Conservation (phyloP, 2,329 filamentous ascomycete genomes). For the Fusarium buharicum region DNA sequence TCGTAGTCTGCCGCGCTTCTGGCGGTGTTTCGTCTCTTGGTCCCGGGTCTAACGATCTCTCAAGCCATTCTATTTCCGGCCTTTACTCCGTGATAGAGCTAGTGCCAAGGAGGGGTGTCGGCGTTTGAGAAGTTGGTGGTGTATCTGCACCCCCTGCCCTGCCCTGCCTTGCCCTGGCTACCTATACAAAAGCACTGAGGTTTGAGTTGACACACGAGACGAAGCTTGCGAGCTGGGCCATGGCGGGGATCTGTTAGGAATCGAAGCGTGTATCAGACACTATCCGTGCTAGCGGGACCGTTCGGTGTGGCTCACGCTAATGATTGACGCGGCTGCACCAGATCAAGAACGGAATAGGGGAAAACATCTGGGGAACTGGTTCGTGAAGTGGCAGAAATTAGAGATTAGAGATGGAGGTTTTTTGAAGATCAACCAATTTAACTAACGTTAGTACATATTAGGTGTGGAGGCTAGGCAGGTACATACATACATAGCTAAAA, state of each 20-base stretch:
- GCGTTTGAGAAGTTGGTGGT: conserved; percentile 40
- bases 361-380: conserved; percentile 33
- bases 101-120: conserved; percentile 14
- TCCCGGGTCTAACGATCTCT: conserved; percentile 28
- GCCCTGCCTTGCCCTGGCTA: no score
- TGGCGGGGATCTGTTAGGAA: conserved; percentile 40
- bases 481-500: no score
- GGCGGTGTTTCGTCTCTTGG: conserved; percentile 38
- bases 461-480: not conserved
- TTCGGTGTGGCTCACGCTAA: conserved; percentile 18
- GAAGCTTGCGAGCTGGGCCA: conserved; percentile 40
- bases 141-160: conserved; percentile 24
- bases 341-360: conserved; percentile 19
- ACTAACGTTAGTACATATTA: not conserved
- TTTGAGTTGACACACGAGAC: conserved; percentile 40
- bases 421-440: conserved; percentile 14
- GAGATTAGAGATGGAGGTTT: conserved; percentile 26
- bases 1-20: conserved; percentile 37
- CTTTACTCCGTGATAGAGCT: conserved; percentile 21
- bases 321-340: conserved; percentile 25
- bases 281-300: conserved; percentile 31
- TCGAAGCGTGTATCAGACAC: conserved; percentile 41
- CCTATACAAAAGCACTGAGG: conserved; percentile 24
- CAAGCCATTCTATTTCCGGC: conserved; percentile 37
- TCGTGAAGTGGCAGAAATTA: conserved; percentile 17